A percentile compares a stretch with the other conserved stretches of the same genome.
Conservation (phyloP, 768 basidiomycete species). For the Pisolithus marmoratus region DNA sequence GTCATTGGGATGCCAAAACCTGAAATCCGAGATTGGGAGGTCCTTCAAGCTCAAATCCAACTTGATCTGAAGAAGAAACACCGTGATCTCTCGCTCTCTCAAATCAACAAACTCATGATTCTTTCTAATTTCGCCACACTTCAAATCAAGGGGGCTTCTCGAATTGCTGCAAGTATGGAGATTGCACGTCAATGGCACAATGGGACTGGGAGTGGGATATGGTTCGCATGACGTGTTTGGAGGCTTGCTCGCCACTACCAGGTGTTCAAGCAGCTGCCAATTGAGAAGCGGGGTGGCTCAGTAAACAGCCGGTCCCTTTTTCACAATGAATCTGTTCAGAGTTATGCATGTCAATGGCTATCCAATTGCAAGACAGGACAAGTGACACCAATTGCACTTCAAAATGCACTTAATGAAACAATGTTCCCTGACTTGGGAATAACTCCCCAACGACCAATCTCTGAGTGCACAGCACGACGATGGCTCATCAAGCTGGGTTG, state of each 20-base stretch:
- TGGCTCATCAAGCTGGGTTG: constrained; percentile 10
- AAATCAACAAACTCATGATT: constrained; percentile 12
- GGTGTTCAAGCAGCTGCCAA: not conserved
- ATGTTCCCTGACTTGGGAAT: not conserved
- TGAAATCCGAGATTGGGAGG: too few relatives aligned
- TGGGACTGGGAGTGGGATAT: not conserved
- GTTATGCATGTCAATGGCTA: not conserved
- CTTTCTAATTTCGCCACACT: constrained; percentile 2
- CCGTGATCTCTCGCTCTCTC: constrained; percentile 13
- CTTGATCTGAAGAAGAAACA: constrained; percentile 23
- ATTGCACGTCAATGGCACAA: not conserved
- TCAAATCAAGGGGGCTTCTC: not conserved
- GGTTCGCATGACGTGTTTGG: not conserved
- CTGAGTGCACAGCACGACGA: not conserved
- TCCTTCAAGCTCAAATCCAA: constrained; percentile 30
- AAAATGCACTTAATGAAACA: not conserved
- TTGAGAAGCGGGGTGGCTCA: not conserved
- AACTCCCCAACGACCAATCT: not conserved
- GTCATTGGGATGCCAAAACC: too few relatives aligned
- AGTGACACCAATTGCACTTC: not conserved
- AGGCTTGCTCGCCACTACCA: not conserved
- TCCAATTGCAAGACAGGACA: not conserved
- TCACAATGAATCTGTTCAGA: not conserved
- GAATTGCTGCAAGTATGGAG: not conserved
- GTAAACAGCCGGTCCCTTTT: not conserved